Evolutionary conservation across 495 filamentous ascomycete genomes (phyloP), one percentile per base, ranked within the genome.

Genomic region (Bacidia rubella): DNA sequence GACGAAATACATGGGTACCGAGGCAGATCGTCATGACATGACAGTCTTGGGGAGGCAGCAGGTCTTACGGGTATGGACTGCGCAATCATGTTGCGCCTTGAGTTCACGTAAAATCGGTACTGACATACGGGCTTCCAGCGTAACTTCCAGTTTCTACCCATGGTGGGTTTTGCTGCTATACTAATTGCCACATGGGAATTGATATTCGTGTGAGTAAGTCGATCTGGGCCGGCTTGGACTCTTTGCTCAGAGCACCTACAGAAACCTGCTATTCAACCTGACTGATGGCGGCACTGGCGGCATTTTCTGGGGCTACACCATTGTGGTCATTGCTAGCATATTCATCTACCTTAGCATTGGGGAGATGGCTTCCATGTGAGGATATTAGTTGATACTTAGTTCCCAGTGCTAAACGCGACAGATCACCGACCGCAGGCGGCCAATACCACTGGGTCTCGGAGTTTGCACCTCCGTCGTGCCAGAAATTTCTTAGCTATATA

Each of bases 371-470:
- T 76, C 70, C 1, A 79, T 80, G 75, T 74, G 59, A 42, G 66
- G n/a, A n/a, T n/a, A n/a, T 11, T 17, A 5, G 9, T 57, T 55
- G 29, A 9, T 46, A 10, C 11, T 23, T 44, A 45, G 32, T 40
- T 23, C 3, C 24, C 12, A 7, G 21, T 21, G 3, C 44, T 47
- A 27, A 47, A 21, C n/a, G 9, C 32, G 1, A 27, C 46, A 73
- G 71, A 65, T 69, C 72, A 19, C 70, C 71, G 19, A 73, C 70
- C 40, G 67, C 70, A 19, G 72, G 73, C 42, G 72, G 73, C 20
- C 73, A 77, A 51, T 77, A 77, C 49, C 73, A 77, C 53, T 82
- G 77, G 78, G 74, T 80, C 5, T 79, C 71, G 3, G 76, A 79
- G 53, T 74, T 80, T 55, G 72, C 77, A 11, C 77, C 78, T 17